Evolutionary conservation across 176 grass and related monocot genomes (phyloP).

Genomic region (Saccharum officinarum): DNA sequence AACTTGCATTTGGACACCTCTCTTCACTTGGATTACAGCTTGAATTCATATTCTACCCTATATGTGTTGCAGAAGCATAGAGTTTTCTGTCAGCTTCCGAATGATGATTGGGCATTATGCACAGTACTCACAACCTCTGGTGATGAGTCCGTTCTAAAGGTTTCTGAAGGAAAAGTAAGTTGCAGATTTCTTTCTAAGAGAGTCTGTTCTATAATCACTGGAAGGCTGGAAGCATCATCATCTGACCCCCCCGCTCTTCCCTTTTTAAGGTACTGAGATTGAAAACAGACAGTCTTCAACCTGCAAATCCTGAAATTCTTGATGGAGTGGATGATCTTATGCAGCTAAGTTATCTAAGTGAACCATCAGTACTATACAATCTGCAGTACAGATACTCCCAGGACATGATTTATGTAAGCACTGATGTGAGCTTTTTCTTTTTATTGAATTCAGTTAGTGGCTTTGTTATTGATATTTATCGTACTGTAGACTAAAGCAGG

Average conservation of each 20-base stretch:
- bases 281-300: conserved; percentile 78
- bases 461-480: conserved; percentile 46
- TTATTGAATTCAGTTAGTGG: conserved; percentile 29
- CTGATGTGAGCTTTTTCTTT: conserved; percentile 1
- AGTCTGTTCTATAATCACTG: not conserved
- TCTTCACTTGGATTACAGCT: not conserved
- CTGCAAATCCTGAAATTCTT: conserved; percentile 98
- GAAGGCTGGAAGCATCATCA: not conserved
- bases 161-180: conserved; percentile 84
- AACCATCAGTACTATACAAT: conserved; percentile 94
- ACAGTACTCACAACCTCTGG: conserved; percentile 74
- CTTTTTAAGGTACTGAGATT: conserved; percentile 71
- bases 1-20: not conserved
- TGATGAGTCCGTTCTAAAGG: conserved; percentile 69
- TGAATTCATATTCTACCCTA: conserved; percentile 26
- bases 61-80: conserved; percentile 72
- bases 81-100: conserved; percentile 78
- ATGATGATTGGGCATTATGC: conserved; percentile 81
- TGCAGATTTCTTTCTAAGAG: conserved; percentile 1
- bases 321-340: conserved; percentile 97
- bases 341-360: conserved; percentile 98
- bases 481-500: conserved; percentile 92
- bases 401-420: conserved; percentile 94
- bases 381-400: conserved; percentile 88
- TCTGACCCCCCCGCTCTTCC: conserved; percentile 20